Evolutionary conservation across 805 yeast species (phyloP).

Genomic region (Lipomyces spencermartinsiae): DNA sequence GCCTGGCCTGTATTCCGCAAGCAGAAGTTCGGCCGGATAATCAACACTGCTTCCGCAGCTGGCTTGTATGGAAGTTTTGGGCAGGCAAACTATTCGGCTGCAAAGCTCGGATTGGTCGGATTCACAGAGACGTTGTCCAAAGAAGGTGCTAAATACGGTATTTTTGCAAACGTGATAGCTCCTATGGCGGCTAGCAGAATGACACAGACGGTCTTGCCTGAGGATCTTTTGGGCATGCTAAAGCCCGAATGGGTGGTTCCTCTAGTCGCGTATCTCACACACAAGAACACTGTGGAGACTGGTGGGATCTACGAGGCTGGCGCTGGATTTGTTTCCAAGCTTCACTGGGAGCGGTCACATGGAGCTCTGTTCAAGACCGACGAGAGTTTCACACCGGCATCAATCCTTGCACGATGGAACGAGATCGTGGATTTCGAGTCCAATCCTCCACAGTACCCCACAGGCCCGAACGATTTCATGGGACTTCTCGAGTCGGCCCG

Average conservation of each 20-base stretch:
- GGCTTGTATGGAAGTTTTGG: slow-evolving; percentile 97
- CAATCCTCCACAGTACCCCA: slow-evolving; percentile 70
- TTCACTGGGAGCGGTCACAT: slow-evolving; percentile 92
- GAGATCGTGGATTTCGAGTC: slow-evolving; percentile 65
- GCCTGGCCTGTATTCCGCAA: slow-evolving; percentile 91
- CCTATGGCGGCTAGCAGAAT: slow-evolving; percentile 95
- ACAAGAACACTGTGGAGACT: slow-evolving; percentile 64
- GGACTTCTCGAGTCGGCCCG: slow-evolving; percentile 60
- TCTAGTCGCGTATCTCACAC: slow-evolving; percentile 78
- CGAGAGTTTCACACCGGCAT: slow-evolving; percentile 79
- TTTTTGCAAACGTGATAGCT: slow-evolving; percentile 84
- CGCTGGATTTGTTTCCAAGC: slow-evolving; percentile 89
- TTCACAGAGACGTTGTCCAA: slow-evolving; percentile 93
- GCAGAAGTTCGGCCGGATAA: slow-evolving; percentile 85
- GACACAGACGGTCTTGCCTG: slow-evolving; percentile 91
- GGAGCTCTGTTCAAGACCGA: slow-evolving; percentile 87
- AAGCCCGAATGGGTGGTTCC: slow-evolving; percentile 93
- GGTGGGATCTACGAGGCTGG: slow-evolving; percentile 91
- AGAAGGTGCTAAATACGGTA: slow-evolving; percentile 88
- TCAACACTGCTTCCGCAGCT: slow-evolving; percentile 97
- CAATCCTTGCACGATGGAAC: slow-evolving; percentile 70
- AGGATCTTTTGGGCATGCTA: slow-evolving; percentile 77
- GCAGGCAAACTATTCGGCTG: slow-evolving; percentile 93
- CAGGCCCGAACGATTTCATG: slow-evolving; percentile 72
- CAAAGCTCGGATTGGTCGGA: slow-evolving; percentile 88